Base-by-base conservation (phyloP, 2,329 filamentous ascomycete genomes). In the Penicillium sp. region DNA sequence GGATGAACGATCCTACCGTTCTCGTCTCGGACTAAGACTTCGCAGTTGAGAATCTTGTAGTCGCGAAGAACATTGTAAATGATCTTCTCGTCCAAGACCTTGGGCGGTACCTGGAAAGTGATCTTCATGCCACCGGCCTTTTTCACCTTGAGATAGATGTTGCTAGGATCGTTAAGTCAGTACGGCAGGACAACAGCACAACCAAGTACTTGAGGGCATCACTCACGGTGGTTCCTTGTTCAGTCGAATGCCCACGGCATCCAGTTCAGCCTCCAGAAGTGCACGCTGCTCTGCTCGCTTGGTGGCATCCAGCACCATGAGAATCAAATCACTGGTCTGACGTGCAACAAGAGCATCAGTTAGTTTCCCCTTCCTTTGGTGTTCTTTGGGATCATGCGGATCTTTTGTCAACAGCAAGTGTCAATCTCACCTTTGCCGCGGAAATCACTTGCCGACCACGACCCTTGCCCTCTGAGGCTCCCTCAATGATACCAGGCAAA, bases 71-170 rank as follows among this genome's bases (percentile, higher is more conserved):
- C 96, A 74, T 95, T 96, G 77, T 85, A 95, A 50, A 98, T 78
- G 88, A 98, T 95, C 75, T 94, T 96, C 70, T 98, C 91, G 70
- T 98, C 93, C 49, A 98, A 76, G 51, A 86, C 74, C 70, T 97
- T 97, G 4, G 93, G 91, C 3, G 93, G 86, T 4, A 82, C 73
- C 63, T 90, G 85, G 73, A 98, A 98, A 12, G 88, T 97, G 66
- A 98, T 96, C 72, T 98, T 98, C 88, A 98, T 93, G 51, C 94
- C 93, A 48, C 93, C 93, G 0, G 91, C 90, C 66, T 93, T 95
- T 72, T 98, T 98, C 26, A 78, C 78, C 71, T 98, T 98, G 49
- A 98, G 81, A 66, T 97, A 97, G 70, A 98, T 97, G 69, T 98
- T 98, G 32, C 87, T 91, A 12, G 27, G 7, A 44, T 11, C 25